Base-by-base conservation (phyloP, 225 moss, liverwort and hornwort genomes). In the Neckera pumila region DNA sequence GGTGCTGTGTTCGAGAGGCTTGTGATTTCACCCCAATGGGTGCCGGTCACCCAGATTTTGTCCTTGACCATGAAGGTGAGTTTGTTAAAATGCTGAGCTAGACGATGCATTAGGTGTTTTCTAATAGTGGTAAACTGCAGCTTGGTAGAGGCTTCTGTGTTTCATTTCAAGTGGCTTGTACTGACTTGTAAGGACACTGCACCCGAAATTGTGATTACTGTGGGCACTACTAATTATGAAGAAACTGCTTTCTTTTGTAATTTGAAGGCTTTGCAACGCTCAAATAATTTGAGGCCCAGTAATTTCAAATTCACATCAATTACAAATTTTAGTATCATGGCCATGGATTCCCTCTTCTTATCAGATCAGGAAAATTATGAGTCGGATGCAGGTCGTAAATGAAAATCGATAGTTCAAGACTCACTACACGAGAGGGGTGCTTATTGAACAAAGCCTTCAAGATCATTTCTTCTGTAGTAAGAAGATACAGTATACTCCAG, bases 51-150 rank as follows among this genome's bases (percentile, higher is more conserved):
- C 77, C 94, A 96, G 86, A 92, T 96, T 79, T 93, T 95, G 40
- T 93, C 95, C 83, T 92, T 96, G 66, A 95, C 96, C 65, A 67
- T 94, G 93, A 96, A 96, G 95, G 96, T 96, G 88, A 79, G 89
- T 27, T 45, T 87, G 36, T 83, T n/a, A 34, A 71, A 38, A 79
- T 82, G 11, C 38, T 90, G 79, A 74, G 27, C 27, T 86, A 53
- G 65, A 54, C 53, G 36, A 31, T 59, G 57, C 28, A 78, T 16
- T 38, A 31, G 51, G 70, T 27, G 82, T 56, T 54, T 26, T 30
- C 40, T 73, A 56, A 18, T 18, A 73, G 12, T 73, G 15, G 42
- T 42, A 61, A 81, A 56, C 54, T 78, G 47, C 25, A 53, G 12
- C 23, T 60, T 66, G 20, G 16, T 28, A 67, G 14, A 43, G 49